phyloP scores from a whole-genome alignment of 2,329 filamentous ascomycete genomes.

The Fusarium fracticaudum region DNA sequence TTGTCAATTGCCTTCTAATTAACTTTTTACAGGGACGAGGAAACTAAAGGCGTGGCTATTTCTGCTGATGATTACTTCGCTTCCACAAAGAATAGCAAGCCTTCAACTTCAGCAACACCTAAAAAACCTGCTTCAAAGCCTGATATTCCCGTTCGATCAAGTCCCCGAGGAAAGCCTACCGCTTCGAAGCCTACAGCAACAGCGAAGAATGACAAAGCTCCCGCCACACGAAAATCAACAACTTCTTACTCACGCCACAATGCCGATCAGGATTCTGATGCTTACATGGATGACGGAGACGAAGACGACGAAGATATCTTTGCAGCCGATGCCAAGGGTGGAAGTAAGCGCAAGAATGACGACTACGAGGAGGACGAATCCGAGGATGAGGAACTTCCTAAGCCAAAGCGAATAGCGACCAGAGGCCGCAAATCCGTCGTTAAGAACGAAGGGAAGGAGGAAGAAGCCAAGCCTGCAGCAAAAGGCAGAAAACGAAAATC shows the following conservation, averaged over 20 bases:
- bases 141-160: conserved; percentile 60
- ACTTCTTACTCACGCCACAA: conserved; percentile 54
- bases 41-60: conserved; percentile 60
- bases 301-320: conserved; percentile 84
- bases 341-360: conserved; percentile 75
- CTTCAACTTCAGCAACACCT: conserved; percentile 50
- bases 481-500: conserved; percentile 67
- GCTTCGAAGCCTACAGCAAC: conserved; percentile 43
- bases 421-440: conserved; percentile 47
- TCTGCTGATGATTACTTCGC: conserved; percentile 68
- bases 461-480: conserved; percentile 46
- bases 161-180: conserved; percentile 59
- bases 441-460: conserved; percentile 33
- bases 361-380: conserved; percentile 79
- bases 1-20: neutral
- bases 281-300: conserved; percentile 73
- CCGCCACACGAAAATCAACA: conserved; percentile 55
- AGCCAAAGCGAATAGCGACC: conserved; percentile 66
- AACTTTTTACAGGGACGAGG: conserved; percentile 47
- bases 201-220: conserved; percentile 43
- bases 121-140: conserved; percentile 54
- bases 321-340: conserved; percentile 73
- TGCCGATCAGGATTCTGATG: conserved; percentile 63
- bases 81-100: conserved; percentile 55
- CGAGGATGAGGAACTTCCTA: conserved; percentile 73